Evolutionary conservation across 352 stramenopile species (phyloP), one percentile per base, ranked within the genome.

Genomic region (Phytophthora chlamydospora): DNA sequence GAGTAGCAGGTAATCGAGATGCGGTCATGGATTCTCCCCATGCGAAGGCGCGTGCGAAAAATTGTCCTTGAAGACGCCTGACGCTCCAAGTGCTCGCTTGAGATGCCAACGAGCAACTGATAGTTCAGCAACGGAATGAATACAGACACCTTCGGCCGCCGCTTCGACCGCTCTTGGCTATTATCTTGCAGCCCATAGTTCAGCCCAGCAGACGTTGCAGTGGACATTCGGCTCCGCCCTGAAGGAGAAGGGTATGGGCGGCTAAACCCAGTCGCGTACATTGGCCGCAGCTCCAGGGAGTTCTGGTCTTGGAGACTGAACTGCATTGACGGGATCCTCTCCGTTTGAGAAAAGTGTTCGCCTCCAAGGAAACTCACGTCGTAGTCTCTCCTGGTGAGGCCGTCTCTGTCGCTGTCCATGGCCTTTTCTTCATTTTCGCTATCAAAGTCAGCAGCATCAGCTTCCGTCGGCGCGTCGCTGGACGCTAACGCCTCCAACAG

Each of bases 71-170:
- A 68, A 0, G 75, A 74, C 8, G 54, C 32, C 33, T 79, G 67
- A 2, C 74, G 75, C 32, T 91, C 80, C 14, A 76, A 67, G 9
- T 50, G 55, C 21, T 79, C 76, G 9, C 43, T 56, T 7, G 83
- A 53, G 45, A 95, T 88, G 2, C 59, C 76, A 51, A 95, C 58
- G 51, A 90, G 88, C 17, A 51, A 48, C 58, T 95, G 86, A 45
- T 93, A 95, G 52, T 85, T 92, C 33, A 95, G 52, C 31, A 95
- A 55, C 8, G 85, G 80, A 14, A 68, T 77, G 33, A 85, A 80
- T 12, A 66, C 61, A 27, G 83, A 79, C 5, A 78, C 61, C 13
- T 78, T 89, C 5, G 75, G 79, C 21, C 64, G 62, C 35, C 65
- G 62, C 19, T 76, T 80, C 6, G 62, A 38, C 31, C 66, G 47